Conservation (phyloP, 768 basidiomycete genomes). For the Boletus vermiculosoides region DNA sequence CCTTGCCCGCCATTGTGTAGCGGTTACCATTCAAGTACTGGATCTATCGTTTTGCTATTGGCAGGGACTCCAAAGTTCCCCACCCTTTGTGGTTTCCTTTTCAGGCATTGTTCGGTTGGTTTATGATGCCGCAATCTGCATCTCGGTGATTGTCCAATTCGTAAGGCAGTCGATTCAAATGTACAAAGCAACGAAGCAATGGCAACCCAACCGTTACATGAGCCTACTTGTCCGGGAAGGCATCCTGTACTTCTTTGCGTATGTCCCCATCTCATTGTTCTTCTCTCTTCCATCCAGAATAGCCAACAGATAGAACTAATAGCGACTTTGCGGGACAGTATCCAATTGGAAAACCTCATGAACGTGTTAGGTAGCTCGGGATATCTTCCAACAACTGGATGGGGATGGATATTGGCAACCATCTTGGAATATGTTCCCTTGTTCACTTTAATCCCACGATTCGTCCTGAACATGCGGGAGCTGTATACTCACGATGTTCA, state of each 20-base stretch:
- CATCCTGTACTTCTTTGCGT: neutral
- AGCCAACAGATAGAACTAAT: neutral
- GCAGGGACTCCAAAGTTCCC: no score
- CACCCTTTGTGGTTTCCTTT: neutral
- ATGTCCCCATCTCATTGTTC: neutral
- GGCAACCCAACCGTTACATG: neutral
- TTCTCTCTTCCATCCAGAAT: neutral
- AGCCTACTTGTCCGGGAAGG: neutral
- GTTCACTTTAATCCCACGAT: neutral
- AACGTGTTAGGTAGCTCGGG: no score
- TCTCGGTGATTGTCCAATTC: neutral
- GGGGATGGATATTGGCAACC: neutral
- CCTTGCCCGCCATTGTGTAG: neutral
- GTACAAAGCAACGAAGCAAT: neutral
- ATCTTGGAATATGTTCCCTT: neutral
- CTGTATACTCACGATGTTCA: neutral
- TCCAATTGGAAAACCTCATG: neutral
- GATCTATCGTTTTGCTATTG: neutral
- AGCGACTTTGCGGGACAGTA: neutral
- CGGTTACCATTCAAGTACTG: neutral
- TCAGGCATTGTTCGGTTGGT: neutral
- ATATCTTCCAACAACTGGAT: neutral
- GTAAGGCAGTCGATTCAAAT: neutral
- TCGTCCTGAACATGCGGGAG: conserved; percentile 8
- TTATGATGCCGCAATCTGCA: neutral